Conservation (phyloP, 2,329 filamentous ascomycete genomes). For the Pseudocercospora eumusae region DNA sequence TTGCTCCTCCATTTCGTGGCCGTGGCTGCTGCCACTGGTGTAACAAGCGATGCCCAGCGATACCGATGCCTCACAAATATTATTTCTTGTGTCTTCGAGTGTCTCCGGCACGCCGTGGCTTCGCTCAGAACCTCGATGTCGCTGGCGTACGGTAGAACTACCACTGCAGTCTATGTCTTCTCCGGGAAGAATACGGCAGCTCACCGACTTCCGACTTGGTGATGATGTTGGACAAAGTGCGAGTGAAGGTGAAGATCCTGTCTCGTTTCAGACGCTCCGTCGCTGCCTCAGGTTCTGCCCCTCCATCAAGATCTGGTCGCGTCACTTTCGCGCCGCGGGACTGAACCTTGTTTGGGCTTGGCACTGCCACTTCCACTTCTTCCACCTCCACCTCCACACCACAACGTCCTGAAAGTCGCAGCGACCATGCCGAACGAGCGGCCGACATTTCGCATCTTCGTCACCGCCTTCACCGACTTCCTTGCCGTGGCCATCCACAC, state of each 20-base stretch:
- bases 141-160: no score
- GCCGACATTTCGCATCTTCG: conserved; percentile 56
- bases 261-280: no score
- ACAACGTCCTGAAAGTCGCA: not conserved
- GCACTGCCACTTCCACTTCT: not conserved
- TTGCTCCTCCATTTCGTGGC: conserved; percentile 77
- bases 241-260: no score
- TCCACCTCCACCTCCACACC: not conserved
- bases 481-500: conserved; percentile 81
- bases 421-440: conserved; percentile 28
- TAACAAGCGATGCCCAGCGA: conserved; percentile 17
- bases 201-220: not conserved
- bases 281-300: no score
- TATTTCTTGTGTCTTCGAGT: not conserved
- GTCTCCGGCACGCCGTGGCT: not conserved
- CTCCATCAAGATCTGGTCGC: not conserved
- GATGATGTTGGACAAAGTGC: not conserved
- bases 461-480: conserved; percentile 74
- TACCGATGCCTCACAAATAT: not conserved
- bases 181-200: not conserved
- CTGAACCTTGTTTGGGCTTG: not conserved
- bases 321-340: not conserved
- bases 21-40: conserved; percentile 22
- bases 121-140: not conserved
- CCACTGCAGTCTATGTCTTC: not conserved